These are phyloP conservation scores for Diplodia intermedia DNA, from an alignment of 2,329 filamentous ascomycete genomes.

Conservation along the genomic window DNA sequence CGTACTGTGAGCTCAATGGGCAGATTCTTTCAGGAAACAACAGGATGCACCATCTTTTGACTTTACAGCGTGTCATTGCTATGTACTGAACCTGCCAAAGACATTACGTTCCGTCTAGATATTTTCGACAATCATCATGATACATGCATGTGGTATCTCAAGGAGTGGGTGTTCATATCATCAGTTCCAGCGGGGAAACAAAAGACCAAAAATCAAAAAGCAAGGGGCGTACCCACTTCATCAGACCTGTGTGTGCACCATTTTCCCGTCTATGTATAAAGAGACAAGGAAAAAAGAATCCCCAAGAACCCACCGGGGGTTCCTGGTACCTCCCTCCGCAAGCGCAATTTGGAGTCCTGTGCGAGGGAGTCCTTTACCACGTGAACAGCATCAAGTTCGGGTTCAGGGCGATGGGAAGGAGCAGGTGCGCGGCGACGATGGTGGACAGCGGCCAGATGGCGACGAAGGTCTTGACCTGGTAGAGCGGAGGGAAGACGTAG, in stretches of 20 bases:
- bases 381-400: conserved; percentile 70
- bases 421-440: conserved; percentile 62
- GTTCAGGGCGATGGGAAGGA: conserved; percentile 66
- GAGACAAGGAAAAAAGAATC: neutral
- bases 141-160: conserved; percentile 15
- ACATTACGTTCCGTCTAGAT: conserved; percentile 26
- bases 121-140: neutral
- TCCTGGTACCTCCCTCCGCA: neutral
- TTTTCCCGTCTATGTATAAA: conserved; percentile 15
- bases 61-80: neutral
- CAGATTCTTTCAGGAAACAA: neutral
- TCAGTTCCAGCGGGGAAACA: neutral
- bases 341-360: neutral
- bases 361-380: conserved; percentile 53
- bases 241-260: conserved; percentile 1
- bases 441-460: conserved; percentile 65
- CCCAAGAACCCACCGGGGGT: neutral
- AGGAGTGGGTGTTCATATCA: conserved; percentile 16
- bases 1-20: no score
- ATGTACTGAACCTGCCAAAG: neutral
- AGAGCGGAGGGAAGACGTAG: conserved; percentile 57
- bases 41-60: neutral
- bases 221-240: conserved; percentile 8
- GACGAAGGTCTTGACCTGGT: conserved; percentile 64
- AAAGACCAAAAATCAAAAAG: neutral